phyloP scores from a whole-genome alignment of 2,329 filamentous ascomycete species.

The Aspergillus sojae region DNA sequence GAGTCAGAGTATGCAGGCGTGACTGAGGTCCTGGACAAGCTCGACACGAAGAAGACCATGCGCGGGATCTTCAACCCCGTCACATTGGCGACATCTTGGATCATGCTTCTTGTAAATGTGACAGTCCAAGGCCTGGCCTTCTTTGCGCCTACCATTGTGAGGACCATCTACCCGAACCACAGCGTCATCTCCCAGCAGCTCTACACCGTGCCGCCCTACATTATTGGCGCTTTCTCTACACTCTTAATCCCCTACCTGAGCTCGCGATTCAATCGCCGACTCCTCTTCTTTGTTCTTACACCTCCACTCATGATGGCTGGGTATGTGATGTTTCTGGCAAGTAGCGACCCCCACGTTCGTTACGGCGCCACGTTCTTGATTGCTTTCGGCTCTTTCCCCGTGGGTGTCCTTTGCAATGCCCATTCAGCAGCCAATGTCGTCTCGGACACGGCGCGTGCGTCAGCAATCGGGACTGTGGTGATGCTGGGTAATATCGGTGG shows the following conservation, averaged over 20 bases:
- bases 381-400: conserved; percentile 63
- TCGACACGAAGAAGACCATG: conserved; percentile 62
- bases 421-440: conserved; percentile 71
- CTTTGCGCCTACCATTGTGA: conserved; percentile 71
- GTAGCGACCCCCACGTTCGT: conserved; percentile 53
- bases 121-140: conserved; percentile 72
- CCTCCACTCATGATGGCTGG: conserved; percentile 69
- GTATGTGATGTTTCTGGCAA: conserved; percentile 71
- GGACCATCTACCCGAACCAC: conserved; percentile 65
- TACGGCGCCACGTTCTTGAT: conserved; percentile 74
- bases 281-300: conserved; percentile 62
- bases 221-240: conserved; percentile 68
- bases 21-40: conserved; percentile 65
- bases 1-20: conserved; percentile 68
- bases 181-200: conserved; percentile 67
- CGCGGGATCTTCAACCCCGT: conserved; percentile 67
- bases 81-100: conserved; percentile 54
- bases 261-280: conserved; percentile 62
- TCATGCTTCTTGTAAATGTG: conserved; percentile 68
- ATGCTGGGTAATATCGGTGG: conserved; percentile 77
- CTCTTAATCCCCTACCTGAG: conserved; percentile 63
- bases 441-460: conserved; percentile 68
- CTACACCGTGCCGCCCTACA: conserved; percentile 70
- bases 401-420: conserved; percentile 67
- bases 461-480: conserved; percentile 68